Evolutionary conservation across 306 rosid species (phyloP).

Genomic region (Trichosanthes truncata): DNA sequence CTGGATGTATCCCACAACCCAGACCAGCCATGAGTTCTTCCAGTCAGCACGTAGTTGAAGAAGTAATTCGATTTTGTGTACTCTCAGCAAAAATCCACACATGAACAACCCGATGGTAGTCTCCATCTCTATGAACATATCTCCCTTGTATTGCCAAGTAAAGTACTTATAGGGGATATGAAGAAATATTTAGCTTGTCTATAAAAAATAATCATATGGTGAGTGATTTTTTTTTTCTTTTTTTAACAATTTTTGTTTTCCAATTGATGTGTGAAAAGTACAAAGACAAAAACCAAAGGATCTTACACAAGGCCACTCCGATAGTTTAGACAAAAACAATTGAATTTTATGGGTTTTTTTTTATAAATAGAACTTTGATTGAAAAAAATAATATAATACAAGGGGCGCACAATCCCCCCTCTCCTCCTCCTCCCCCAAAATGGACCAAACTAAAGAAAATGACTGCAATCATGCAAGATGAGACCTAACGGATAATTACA

Average conservation of each 20-base stretch:
- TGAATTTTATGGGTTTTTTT: background rate
- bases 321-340: background rate
- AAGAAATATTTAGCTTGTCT: background rate
- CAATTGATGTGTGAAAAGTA: background rate
- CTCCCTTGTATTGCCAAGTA: constrained; percentile 25
- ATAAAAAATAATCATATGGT: background rate
- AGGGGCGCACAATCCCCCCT: background rate
- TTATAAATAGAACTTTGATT: background rate
- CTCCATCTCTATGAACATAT: constrained; percentile 87
- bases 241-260: background rate
- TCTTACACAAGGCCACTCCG: background rate
- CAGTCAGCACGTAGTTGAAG: constrained; percentile 68
- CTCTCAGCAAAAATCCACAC: constrained; percentile 80
- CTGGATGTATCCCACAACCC: constrained; percentile 92
- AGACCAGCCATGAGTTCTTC: constrained; percentile 84
- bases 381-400: background rate
- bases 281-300: background rate
- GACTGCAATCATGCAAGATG: background rate
- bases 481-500: background rate
- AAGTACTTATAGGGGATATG: background rate
- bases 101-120: constrained; percentile 92
- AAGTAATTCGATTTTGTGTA: constrained; percentile 67
- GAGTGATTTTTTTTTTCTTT: background rate
- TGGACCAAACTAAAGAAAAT: background rate
- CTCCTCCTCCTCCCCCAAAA: too few species aligned